Evolutionary conservation across 208 protist genomes (phyloP), one percentile per base, ranked within the genome.

Genomic region (Trypanosoma vivax): DNA sequence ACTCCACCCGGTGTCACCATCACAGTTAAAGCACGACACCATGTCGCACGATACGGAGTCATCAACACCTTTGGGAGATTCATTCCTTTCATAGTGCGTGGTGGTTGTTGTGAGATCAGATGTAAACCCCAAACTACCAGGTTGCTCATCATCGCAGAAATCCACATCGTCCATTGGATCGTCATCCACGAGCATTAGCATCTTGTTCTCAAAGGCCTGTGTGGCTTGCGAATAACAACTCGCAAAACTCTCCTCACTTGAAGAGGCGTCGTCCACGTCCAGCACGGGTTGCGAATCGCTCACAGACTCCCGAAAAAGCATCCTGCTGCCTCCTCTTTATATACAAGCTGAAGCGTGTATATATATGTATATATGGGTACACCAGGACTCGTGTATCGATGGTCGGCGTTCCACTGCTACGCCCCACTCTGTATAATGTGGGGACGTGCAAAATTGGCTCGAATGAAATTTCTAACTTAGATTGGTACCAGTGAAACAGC

Each of bases 171-270:
- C n/a, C 16, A 52, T 33, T 14, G 57, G 24, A 28, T 1, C n/a
- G 4, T 24, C 38, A 16, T 27, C 57, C 21, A 43, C 23, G 21
- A 70, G 33, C 13, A 50, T 16, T 29, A 27, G 49, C 64, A 70
- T 70, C 27, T 35, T 54, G 19, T 52, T 49, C 41, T 70, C 64
- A 58, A 70, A 70, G 7, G 27, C 24, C 16, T 46, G 55, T 35
- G 64, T 70, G 7, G 56, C 46, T 28, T 52, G 60, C 18, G 61
- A 68, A 18, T 68, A 24, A 9, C 40, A 61, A 49, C 53, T 68
- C n/a, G 61, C 31, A 14, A 68, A 47, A 34, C 61, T 68, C 2
- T 52, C 47, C 10, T 35, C 46, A 40, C 46, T 68, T 13, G 48
- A 60, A 25, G 51, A 66, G 27, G 28, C 34, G 9, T 58, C 59